These are phyloP conservation scores for Kalanchoe fedtschenkoi DNA, from an alignment of 164 flowering plant species.

Conservation along the genomic window DNA sequence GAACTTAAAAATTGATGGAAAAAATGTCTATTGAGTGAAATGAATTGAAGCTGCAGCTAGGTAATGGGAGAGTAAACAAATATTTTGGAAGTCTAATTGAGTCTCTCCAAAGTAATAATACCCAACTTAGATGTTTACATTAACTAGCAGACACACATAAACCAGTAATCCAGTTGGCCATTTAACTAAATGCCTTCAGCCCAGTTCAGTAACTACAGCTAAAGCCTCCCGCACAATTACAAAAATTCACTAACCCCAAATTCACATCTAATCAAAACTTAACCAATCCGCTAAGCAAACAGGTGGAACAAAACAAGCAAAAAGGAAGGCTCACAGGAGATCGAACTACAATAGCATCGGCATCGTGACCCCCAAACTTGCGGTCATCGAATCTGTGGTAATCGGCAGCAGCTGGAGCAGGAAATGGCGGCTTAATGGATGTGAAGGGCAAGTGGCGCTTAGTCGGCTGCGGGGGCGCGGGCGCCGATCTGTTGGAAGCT, in stretches of 20 bases:
- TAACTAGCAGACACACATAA: background rate
- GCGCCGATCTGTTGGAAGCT: slow-evolving; percentile 23
- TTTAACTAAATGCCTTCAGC: too few relatives aligned
- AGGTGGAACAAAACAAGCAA: background rate
- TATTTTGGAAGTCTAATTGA: background rate
- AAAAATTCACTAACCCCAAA: background rate
- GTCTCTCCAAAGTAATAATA: too few relatives aligned
- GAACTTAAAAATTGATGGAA: background rate
- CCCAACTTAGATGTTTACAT: background rate
- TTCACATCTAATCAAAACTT: background rate
- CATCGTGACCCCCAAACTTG: slow-evolving; percentile 18
- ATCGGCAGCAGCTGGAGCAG: slow-evolving; percentile 5
- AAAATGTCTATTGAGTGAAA: too few relatives aligned
- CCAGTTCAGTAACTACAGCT: background rate
- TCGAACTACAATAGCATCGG: slow-evolving; percentile 26
- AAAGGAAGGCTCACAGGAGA: slow-evolving; percentile 22
- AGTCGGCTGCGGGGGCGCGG: slow-evolving; percentile 32
- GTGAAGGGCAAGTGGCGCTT: slow-evolving; percentile 25
- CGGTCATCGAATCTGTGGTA: slow-evolving; percentile 23
- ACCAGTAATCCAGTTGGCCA: background rate
- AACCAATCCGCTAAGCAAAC: background rate
- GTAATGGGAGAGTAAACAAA: background rate
- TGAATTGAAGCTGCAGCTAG: too few relatives aligned
- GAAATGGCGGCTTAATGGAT: slow-evolving; percentile 31
- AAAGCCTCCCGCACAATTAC: background rate